A percentile compares a stretch with the other conserved stretches of the same genome.
Conservation (phyloP, 2,329 filamentous ascomycete species). For the Thelonectria olida region DNA sequence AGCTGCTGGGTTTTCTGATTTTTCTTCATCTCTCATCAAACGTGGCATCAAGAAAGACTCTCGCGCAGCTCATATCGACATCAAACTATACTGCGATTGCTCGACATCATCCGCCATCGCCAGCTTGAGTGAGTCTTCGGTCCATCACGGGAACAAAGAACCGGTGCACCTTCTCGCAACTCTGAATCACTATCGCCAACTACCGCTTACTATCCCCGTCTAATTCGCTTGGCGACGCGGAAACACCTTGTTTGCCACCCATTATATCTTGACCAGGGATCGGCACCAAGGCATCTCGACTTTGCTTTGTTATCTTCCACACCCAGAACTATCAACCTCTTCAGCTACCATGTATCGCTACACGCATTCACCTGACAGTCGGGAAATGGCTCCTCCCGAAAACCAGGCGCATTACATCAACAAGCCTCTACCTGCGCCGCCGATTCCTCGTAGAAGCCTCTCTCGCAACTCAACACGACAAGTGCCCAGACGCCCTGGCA, state of each 20-base stretch:
- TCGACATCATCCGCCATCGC: not conserved
- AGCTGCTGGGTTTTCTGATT: not conserved
- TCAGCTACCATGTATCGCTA: conserved; percentile 26
- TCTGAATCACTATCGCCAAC: conserved; percentile 17
- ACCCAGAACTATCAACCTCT: conserved; percentile 8
- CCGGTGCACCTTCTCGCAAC: conserved; percentile 18
- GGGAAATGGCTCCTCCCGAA: conserved; percentile 33
- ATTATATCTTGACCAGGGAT: conserved; percentile 26
- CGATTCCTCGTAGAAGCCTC: conserved; percentile 3
- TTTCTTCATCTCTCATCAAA: conserved; percentile 1
- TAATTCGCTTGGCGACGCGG: conserved; percentile 17
- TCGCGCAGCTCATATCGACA: not conserved
- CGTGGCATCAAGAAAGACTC: not conserved
- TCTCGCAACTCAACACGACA: conserved; percentile 16
- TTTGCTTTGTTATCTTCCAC: not conserved
- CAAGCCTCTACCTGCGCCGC: conserved; percentile 33
- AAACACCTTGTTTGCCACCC: conserved; percentile 16
- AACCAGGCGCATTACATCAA: conserved; percentile 34
- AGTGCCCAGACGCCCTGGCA: conserved; percentile 24
- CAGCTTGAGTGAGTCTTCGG: not conserved
- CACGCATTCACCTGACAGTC: conserved; percentile 24
- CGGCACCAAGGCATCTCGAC: conserved; percentile 16
- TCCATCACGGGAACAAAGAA: conserved; percentile 22
- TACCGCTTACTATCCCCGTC: conserved; percentile 16
- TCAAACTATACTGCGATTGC: too few species aligned